Percentiles rank a stretch among this genome's conserved stretches.
Evolutionary conservation across 352 stramenopile genomes (phyloP).

Genomic region (Pythium rhizo-oryzae): DNA sequence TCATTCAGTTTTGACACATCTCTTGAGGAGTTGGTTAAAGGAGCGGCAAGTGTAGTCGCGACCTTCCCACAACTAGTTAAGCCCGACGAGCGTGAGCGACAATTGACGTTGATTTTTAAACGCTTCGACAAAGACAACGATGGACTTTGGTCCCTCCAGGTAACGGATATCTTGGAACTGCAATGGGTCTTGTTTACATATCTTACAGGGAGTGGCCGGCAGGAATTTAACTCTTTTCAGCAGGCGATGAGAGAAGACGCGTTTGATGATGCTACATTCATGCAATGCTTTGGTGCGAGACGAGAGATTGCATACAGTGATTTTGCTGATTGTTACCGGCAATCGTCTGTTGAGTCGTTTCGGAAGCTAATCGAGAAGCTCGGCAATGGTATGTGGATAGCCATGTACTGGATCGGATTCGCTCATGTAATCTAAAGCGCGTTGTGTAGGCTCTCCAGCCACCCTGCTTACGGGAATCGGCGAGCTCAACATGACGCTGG

Average conservation of each 20-base stretch:
- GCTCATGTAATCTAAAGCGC: background rate
- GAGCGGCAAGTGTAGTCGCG: slow-evolving; percentile 25
- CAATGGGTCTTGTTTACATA: background rate
- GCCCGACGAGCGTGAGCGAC: slow-evolving; percentile 40
- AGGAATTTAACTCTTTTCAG: slow-evolving; percentile 71
- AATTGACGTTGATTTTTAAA: slow-evolving; percentile 46
- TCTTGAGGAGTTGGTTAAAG: slow-evolving; percentile 36
- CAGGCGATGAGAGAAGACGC: slow-evolving; percentile 47
- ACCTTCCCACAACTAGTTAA: slow-evolving; percentile 39
- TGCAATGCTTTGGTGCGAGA: slow-evolving; percentile 37
- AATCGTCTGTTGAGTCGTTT: slow-evolving; percentile 41
- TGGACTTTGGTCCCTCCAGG: slow-evolving; percentile 44
- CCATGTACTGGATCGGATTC: background rate
- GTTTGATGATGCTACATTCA: slow-evolving; percentile 41
- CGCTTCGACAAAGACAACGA: slow-evolving; percentile 46
- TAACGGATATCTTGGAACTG: background rate
- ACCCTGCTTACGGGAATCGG: slow-evolving; percentile 14
- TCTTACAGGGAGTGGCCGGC: background rate
- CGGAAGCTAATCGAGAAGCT: slow-evolving; percentile 37
- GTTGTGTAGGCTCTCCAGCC: slow-evolving; percentile 14
- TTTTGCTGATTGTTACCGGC: slow-evolving; percentile 46
- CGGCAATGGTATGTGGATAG: slow-evolving; percentile 35
- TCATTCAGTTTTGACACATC: slow-evolving; percentile 46
- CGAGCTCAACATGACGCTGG: background rate
- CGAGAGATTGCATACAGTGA: slow-evolving; percentile 35